Percentiles rank a stretch among this genome's conserved stretches.
Evolutionary conservation across 352 stramenopile genomes (phyloP).

Genomic region (Halophytophthora batemanensis): DNA sequence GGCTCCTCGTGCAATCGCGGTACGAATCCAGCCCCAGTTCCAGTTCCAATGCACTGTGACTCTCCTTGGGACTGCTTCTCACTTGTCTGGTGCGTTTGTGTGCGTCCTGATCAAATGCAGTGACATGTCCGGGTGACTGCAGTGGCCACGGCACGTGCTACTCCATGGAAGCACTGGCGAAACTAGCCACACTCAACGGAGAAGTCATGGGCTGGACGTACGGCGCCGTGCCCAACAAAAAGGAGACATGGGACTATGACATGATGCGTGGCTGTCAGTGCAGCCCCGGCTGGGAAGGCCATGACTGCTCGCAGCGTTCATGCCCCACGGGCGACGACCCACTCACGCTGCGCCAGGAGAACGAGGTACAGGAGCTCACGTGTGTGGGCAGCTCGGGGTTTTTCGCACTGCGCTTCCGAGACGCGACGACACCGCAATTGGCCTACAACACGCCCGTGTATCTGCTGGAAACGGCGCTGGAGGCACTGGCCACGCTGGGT

Average conservation of each 20-base stretch:
- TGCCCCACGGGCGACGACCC: slow-evolving; percentile 91
- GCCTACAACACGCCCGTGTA: slow-evolving; percentile 33
- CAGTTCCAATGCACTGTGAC: too few species aligned
- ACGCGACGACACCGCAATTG: slow-evolving; percentile 54
- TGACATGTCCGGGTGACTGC: slow-evolving; percentile 67
- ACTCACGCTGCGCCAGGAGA: slow-evolving; percentile 63
- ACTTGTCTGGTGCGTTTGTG: background rate
- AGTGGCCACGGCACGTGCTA: slow-evolving; percentile 82
- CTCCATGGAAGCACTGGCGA: slow-evolving; percentile 76
- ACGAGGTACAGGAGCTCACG: slow-evolving; percentile 76
- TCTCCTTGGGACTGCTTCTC: background rate
- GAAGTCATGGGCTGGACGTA: slow-evolving; percentile 58
- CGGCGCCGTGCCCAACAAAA: slow-evolving; percentile 72
- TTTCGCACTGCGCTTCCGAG: slow-evolving; percentile 73
- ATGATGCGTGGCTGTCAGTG: slow-evolving; percentile 85
- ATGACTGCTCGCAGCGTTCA: slow-evolving; percentile 83
- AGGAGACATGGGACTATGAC: slow-evolving; percentile 89
- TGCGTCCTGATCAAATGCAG: slow-evolving; percentile 24
- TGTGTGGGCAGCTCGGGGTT: slow-evolving; percentile 61
- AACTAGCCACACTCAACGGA: slow-evolving; percentile 43
- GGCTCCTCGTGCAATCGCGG: slow-evolving; percentile 68
- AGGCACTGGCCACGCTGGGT: slow-evolving; percentile 42
- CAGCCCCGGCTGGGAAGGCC: slow-evolving; percentile 84
- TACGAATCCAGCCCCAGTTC: too few species aligned
- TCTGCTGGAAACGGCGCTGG: slow-evolving; percentile 30